A percentile compares a stretch with the other conserved stretches of the same genome.
Evolutionary conservation across 2,329 filamentous ascomycete species (phyloP).

Genomic region (Magnaporthales sp.): DNA sequence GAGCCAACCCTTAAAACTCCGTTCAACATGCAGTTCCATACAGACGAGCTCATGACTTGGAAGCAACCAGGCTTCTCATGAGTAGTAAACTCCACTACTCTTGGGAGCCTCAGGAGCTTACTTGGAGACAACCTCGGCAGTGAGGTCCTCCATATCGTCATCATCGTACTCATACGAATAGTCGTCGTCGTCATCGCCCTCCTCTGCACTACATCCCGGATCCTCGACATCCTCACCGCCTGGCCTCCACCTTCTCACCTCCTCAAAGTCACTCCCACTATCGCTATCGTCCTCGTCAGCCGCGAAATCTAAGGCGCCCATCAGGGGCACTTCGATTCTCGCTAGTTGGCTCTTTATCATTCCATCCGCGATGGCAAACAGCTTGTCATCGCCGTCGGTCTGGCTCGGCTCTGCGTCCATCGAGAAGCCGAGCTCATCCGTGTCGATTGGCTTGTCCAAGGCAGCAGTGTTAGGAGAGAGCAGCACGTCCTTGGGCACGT

Average conservation of each 20-base stretch:
- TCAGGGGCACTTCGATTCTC: constrained; percentile 34
- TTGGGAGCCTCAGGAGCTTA: not conserved
- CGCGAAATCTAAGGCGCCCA: constrained; percentile 35
- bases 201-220: constrained; percentile 16
- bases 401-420: constrained; percentile 26
- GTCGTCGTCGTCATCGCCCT: constrained; percentile 13
- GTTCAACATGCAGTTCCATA: not conserved
- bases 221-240: constrained; percentile 17
- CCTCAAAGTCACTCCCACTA: constrained; percentile 28
- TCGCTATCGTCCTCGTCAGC: constrained; percentile 25
- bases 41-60: not conserved
- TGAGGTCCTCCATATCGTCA: not conserved
- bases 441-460: constrained; percentile 21
- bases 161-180: not conserved
- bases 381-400: constrained; percentile 31
- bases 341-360: constrained; percentile 39
- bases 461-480: constrained; percentile 20
- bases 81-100: not conserved
- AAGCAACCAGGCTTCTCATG: not conserved
- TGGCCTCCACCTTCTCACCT: constrained; percentile 13
- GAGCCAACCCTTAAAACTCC: not conserved
- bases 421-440: constrained; percentile 30
- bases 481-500: constrained; percentile 23
- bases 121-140: not conserved
- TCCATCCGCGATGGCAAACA: constrained; percentile 35